A percentile compares a stretch with the other conserved stretches of the same genome.
These are phyloP conservation scores for Cadophora gregata DNA, from an alignment of 2,329 filamentous ascomycete species.

Conservation along the genomic window DNA sequence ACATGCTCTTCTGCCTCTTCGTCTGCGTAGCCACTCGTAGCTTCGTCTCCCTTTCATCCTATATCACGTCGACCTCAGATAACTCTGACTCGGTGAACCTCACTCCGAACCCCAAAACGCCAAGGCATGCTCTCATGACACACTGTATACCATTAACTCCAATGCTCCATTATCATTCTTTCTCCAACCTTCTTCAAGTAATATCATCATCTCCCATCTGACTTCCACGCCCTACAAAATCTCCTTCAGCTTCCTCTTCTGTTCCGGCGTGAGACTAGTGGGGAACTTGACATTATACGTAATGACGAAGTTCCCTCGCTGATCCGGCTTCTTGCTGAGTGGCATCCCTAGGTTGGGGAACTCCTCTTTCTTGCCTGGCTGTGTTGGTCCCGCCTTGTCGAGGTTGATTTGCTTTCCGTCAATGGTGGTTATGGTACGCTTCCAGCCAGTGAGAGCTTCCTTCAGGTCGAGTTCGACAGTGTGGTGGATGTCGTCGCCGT, in stretches of 20 bases:
- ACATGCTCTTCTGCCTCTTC: not conserved
- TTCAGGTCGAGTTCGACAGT: constrained; percentile 85
- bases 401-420: constrained; percentile 86
- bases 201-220: not conserved
- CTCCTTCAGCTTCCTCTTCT: constrained; percentile 82
- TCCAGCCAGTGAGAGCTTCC: constrained; percentile 94
- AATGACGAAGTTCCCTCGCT: constrained; percentile 87
- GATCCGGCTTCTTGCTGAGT: constrained; percentile 83
- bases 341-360: constrained; percentile 95
- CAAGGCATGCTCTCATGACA: constrained; percentile 4
- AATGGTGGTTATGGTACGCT: constrained; percentile 88
- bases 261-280: constrained; percentile 71
- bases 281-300: constrained; percentile 95
- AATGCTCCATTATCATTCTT: not conserved
- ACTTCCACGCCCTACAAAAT: constrained; percentile 61
- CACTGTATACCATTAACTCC: constrained; percentile 6
- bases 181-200: not conserved
- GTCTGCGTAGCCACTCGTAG: not conserved
- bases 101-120: constrained; percentile 5
- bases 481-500: constrained; percentile 85
- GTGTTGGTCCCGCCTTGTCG: constrained; percentile 82
- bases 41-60: not conserved
- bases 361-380: constrained; percentile 78
- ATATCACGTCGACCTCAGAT: not conserved
- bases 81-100: not conserved